Evolutionary conservation across 306 rosid genomes (phyloP), one percentile per base, ranked within the genome.

Genomic region (Vigna nakashimae): DNA sequence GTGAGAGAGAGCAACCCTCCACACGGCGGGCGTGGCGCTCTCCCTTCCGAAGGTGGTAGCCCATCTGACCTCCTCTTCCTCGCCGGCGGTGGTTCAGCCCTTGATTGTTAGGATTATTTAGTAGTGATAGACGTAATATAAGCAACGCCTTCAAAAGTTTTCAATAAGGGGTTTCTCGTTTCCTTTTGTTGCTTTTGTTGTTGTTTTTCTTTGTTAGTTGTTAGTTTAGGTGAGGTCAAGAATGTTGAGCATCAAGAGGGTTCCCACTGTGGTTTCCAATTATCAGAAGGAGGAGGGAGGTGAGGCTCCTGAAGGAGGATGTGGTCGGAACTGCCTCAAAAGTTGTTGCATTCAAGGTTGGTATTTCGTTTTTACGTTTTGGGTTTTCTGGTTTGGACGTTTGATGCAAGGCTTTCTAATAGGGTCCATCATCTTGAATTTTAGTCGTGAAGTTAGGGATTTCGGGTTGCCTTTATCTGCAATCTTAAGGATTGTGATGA

Each of bases 11-110:
- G 82, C 91, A 95, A 89, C 89, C 98, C 98, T 87, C 98, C 98
- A 87, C 98, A 95, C 97, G 97, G 98, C 81, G 98, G 97, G 83
- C 98, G 97, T 78, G 98, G 99, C 58, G 99, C 99, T 56, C 77
- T 95, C 88, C 99, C 99, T 68, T 95, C 98, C 49, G 99, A 95
- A 85, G 99, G 99, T 76, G 99, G 99, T 11, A 91, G 93, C 71
- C 99, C 99, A 18, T 92, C 99, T 52, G 99, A 95, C 84, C 99
- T 95, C 66, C 97, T 95, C 83, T 95, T 95, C 82, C 99, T 95
- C 4, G 98, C 99, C 5, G 99, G 98, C 20, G 99, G 99, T 55
- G 99, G 92, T 68, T 59, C 46, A 58, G 34, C 45, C 45, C 55
- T 73, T 73, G 13, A 76, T 63, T 2, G 15, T 71, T 67, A 67